These are phyloP conservation scores for Pisolithus tinctorius DNA, from an alignment of 768 basidiomycete species.

Conservation along the genomic window DNA sequence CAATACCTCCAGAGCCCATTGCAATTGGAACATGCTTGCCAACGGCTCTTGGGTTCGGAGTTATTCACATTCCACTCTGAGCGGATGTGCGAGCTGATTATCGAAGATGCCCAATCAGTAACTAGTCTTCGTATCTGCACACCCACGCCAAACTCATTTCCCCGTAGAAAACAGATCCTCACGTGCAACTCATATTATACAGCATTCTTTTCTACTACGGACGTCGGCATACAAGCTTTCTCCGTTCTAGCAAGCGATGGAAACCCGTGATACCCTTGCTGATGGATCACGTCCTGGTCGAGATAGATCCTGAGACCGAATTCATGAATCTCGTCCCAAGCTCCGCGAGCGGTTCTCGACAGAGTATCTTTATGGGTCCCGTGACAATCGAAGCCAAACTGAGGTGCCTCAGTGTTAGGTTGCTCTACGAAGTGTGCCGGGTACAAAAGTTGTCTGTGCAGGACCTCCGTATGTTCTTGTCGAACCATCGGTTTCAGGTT, in stretches of 20 bases:
- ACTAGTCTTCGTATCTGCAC: constrained; percentile 17
- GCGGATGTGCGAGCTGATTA: constrained; percentile 77
- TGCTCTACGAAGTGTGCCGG: constrained; percentile 90
- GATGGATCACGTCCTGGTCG: constrained; percentile 79
- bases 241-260: constrained; percentile 82
- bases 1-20: constrained; percentile 78
- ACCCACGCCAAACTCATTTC: constrained; percentile 3
- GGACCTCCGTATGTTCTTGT: constrained; percentile 63
- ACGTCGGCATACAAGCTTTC: constrained; percentile 56
- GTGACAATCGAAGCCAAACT: constrained; percentile 84
- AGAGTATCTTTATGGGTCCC: constrained; percentile 34
- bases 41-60: constrained; percentile 72
- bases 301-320: constrained; percentile 73
- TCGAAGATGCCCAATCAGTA: constrained; percentile 63
- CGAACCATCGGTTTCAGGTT: background rate
- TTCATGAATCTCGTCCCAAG: constrained; percentile 42
- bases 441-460: constrained; percentile 75
- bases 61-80: constrained; percentile 89
- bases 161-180: constrained; percentile 75
- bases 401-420: constrained; percentile 57
- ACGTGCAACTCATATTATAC: constrained; percentile 73
- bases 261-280: constrained; percentile 70
- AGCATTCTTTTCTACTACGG: constrained; percentile 74
- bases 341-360: constrained; percentile 26
- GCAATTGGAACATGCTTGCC: constrained; percentile 80